These are phyloP conservation scores for Globomyces pollinis-pini DNA, from an alignment of 192 early-diverging fungal genomes.

Conservation along the genomic window DNA sequence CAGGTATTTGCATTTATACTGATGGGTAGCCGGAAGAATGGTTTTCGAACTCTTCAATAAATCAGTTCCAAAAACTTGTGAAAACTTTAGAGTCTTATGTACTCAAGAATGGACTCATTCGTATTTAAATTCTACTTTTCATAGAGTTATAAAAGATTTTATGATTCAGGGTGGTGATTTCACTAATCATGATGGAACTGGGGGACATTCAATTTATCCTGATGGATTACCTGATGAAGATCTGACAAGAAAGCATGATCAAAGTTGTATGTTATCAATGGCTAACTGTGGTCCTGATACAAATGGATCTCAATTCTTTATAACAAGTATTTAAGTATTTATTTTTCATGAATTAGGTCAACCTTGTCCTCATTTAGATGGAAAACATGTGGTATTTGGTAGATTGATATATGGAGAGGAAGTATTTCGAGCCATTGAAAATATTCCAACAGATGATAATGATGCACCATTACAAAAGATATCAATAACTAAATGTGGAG, in stretches of 20 bases:
- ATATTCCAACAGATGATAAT: slow-evolving; percentile 66
- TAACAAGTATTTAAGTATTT: no score
- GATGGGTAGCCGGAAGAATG: slow-evolving; percentile 55
- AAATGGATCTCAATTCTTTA: slow-evolving; percentile 86
- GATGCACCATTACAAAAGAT: slow-evolving; percentile 69
- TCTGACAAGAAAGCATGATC: slow-evolving; percentile 37
- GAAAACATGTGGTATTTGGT: slow-evolving; percentile 66
- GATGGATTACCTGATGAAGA: slow-evolving; percentile 64
- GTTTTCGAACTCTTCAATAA: slow-evolving; percentile 54
- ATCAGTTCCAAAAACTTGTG: slow-evolving; percentile 62
- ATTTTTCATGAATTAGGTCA: no score
- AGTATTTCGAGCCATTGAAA: slow-evolving; percentile 70
- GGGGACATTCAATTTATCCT: slow-evolving; percentile 80
- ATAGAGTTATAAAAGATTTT: slow-evolving; percentile 80
- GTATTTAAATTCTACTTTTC: slow-evolving; percentile 68
- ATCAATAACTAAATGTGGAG: slow-evolving; percentile 80
- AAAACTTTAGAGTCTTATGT: slow-evolving; percentile 68
- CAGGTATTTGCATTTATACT: not conserved
- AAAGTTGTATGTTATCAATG: slow-evolving; percentile 64
- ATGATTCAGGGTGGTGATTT: slow-evolving; percentile 88
- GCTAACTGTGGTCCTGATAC: slow-evolving; percentile 73
- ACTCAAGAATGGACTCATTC: slow-evolving; percentile 57
- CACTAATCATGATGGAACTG: slow-evolving; percentile 39
- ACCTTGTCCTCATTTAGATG: slow-evolving; percentile 65
- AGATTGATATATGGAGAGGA: slow-evolving; percentile 69